Evolutionary conservation across 495 filamentous ascomycete species (phyloP), one percentile per base, ranked within the genome.

Genomic region (Neurospora sp.): DNA sequence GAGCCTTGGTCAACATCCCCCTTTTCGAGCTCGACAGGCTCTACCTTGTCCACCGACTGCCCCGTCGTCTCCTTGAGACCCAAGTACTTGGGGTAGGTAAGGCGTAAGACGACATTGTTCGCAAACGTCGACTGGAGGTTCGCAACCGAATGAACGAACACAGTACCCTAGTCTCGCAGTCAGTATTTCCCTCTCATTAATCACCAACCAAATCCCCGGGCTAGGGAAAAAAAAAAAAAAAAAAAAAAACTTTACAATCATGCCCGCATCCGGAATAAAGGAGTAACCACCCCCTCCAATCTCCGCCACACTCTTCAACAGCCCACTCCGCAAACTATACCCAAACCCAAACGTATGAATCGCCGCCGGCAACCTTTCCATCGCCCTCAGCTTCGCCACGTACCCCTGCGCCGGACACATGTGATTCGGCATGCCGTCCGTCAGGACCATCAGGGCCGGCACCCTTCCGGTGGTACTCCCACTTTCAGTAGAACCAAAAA

Each of bases 341-440:
- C 84, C 84, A 69, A 86, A 86, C 5, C 84, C 85, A 73, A 86
- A 85, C 0, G 85, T 86, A 71, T 85, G 80, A 20, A 85, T 82
- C 3, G 78, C 78, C 4, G 83, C 78, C 8, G 83, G 81, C 12
- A 84, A 75, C 7, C 68, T 27, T n/a, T 72, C 74, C 77, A 79
- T 79, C 5, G 40, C 74, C 14, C 77, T 78, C 38, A 86, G 78
- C 71, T 81, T 83, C 10, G 76, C 76, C 18, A 85, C 72, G 53
- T 82, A 86, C 3, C 83, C 83, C 16, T 74, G 59, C 4, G 72
- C 16, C 22, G 80, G 80, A 40, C 77, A 82, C 83, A 79, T 78
- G 40, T 79, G 73, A 71, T 85, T 85, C 3, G 85, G 85, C 71
- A 75, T 20, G n/a, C 85, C 84, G 71, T 85, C 85, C 1, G 85